Conservation (phyloP, 164 flowering plant genomes). For the Stephania cephalantha region DNA sequence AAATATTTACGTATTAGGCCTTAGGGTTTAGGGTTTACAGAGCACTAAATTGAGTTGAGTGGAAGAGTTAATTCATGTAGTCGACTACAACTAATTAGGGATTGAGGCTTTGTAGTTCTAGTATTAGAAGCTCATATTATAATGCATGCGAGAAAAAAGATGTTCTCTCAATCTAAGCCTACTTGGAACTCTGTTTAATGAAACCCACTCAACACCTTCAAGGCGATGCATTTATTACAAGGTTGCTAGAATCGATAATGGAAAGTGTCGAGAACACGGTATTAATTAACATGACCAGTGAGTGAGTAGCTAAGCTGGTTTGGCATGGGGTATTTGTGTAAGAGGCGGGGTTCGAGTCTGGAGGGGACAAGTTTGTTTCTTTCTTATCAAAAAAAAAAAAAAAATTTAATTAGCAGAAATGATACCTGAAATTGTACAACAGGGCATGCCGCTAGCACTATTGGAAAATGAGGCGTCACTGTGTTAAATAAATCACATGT, state of each 20-base stretch:
- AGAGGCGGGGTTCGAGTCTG: too few species aligned
- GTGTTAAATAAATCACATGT: slow-evolving; percentile 17
- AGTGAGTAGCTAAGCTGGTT: too few species aligned
- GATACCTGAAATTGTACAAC: slow-evolving; percentile 79
- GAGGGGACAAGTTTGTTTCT: too few species aligned
- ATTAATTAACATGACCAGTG: background rate
- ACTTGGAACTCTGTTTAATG: background rate
- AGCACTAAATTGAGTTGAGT: too few species aligned
- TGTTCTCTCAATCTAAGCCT: background rate
- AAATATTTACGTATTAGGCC: too few species aligned
- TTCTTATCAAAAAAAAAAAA: too few species aligned
- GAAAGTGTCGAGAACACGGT: background rate
- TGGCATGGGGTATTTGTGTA: too few species aligned
- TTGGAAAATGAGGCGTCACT: slow-evolving; percentile 88
- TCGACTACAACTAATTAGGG: too few species aligned
- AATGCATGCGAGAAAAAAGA: background rate
- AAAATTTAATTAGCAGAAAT: background rate
- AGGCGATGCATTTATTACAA: background rate
- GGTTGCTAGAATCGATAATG: background rate
- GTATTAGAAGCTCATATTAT: background rate
- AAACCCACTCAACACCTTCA: background rate
- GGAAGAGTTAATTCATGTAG: too few species aligned
- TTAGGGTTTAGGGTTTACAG: too few species aligned
- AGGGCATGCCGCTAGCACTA: slow-evolving; percentile 57
- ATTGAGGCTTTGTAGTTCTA: too few species aligned